These are phyloP conservation scores for Gossypium davidsonii DNA, from an alignment of 441 rosid genomes.

Conservation along the genomic window DNA sequence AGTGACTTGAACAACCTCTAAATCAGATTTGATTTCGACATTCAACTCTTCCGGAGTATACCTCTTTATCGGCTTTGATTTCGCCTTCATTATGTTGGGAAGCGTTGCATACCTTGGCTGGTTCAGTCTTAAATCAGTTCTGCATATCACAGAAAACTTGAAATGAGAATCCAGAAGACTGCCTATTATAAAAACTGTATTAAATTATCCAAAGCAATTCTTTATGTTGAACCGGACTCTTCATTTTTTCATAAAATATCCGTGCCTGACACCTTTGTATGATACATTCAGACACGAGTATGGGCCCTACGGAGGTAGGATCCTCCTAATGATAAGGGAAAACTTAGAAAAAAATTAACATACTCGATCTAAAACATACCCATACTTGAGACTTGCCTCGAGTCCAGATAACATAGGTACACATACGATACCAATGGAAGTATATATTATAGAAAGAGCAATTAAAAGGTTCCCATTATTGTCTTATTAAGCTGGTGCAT, in stretches of 20 bases:
- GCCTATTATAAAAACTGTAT: neutral
- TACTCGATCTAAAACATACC: neutral
- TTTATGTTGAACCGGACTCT: neutral
- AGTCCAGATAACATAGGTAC: neutral
- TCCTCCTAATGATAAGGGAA: neutral
- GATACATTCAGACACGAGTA: neutral
- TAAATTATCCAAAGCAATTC: neutral
- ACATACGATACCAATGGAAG: neutral
- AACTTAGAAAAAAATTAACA: neutral
- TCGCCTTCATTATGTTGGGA: conserved; percentile 94
- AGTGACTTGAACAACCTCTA: conserved; percentile 49
- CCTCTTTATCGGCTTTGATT: conserved; percentile 73
- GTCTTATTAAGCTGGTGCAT: no score
- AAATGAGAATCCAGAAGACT: neutral
- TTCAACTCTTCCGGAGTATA: conserved; percentile 59
- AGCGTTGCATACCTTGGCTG: conserved; percentile 93
- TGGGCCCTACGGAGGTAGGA: neutral
- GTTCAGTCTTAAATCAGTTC: conserved; percentile 81
- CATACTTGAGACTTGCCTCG: neutral
- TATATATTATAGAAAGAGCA: neutral
- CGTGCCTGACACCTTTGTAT: neutral
- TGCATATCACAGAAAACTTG: conserved; percentile 26
- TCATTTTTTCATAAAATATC: neutral
- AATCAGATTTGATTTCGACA: conserved; percentile 51
- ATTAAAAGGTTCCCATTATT: no score